Evolutionary conservation across 1,284 basidiomycete species (phyloP).

Genomic region (Lignosus rhinocerotis): DNA sequence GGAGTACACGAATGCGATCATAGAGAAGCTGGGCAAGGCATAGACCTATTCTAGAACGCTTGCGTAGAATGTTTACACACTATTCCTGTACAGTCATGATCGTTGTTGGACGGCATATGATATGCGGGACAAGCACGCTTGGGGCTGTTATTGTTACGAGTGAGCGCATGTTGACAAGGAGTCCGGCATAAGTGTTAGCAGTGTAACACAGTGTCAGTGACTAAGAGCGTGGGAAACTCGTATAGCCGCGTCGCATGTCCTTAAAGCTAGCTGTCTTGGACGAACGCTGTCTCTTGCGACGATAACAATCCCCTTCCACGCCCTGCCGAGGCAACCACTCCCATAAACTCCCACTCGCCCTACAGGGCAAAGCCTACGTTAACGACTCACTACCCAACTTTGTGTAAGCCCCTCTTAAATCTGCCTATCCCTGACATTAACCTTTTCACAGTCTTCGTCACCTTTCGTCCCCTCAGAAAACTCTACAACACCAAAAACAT

Average conservation of each 20-base stretch:
- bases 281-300: constrained; percentile 37
- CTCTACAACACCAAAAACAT: constrained; percentile 56
- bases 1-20: constrained; percentile 89
- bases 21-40: constrained; percentile 62
- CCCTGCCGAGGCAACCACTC: constrained; percentile 59
- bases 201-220: constrained; percentile 20
- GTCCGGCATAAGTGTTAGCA: constrained; percentile 4
- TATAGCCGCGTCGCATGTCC: constrained; percentile 25
- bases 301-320: constrained; percentile 51
- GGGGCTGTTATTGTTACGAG: constrained; percentile 10
- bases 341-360: constrained; percentile 75
- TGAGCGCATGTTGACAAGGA: constrained; percentile 7
- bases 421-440: constrained; percentile 16
- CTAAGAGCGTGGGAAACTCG: constrained; percentile 30
- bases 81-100: constrained; percentile 12
- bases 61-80: constrained; percentile 25
- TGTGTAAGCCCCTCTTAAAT: constrained; percentile 39
- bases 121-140: background rate
- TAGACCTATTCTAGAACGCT: constrained; percentile 34
- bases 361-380: constrained; percentile 77
- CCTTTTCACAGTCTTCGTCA: constrained; percentile 27
- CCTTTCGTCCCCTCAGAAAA: constrained; percentile 36
- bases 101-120: constrained; percentile 7
- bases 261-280: constrained; percentile 31
- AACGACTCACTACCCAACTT: constrained; percentile 48